Conservation (phyloP, 2,329 filamentous ascomycete species). For the Hypoxylon sp. region DNA sequence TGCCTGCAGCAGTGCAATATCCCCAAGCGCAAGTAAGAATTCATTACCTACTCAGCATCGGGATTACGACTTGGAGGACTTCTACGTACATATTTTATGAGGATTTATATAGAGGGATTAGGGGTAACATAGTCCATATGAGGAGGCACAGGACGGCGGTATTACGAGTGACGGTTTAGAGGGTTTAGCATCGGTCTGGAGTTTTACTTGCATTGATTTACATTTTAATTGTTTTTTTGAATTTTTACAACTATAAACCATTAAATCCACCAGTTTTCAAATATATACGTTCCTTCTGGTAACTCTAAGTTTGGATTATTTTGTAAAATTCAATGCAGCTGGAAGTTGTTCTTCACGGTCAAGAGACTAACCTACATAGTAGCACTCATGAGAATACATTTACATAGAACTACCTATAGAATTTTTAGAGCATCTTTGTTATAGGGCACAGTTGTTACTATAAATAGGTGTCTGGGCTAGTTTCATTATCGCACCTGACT, state of each 20-base stretch:
- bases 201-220: slow-evolving; percentile 25
- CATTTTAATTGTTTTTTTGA: slow-evolving; percentile 4
- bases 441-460: background rate
- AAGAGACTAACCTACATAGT: background rate
- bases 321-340: background rate
- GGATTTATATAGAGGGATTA: background rate
- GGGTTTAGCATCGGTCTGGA: slow-evolving; percentile 28
- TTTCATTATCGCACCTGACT: background rate
- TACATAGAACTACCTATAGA: background rate
- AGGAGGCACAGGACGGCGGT: background rate
- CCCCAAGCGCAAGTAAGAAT: slow-evolving; percentile 43
- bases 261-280: slow-evolving; percentile 53
- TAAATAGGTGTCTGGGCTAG: background rate
- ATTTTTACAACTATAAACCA: slow-evolving; percentile 1
- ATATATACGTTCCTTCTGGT: slow-evolving; percentile 18
- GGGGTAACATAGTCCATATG: background rate
- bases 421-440: background rate
- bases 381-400: background rate
- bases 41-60: background rate
- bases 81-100: slow-evolving; percentile 2
- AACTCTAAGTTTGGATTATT: slow-evolving; percentile 1
- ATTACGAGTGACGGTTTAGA: slow-evolving; percentile 8
- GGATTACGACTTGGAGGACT: background rate
- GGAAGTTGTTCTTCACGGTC: background rate
- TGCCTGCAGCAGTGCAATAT: slow-evolving; percentile 66